These are phyloP conservation scores for Naganishia onofrii DNA, from an alignment of 768 basidiomycete species.

Conservation along the genomic window DNA sequence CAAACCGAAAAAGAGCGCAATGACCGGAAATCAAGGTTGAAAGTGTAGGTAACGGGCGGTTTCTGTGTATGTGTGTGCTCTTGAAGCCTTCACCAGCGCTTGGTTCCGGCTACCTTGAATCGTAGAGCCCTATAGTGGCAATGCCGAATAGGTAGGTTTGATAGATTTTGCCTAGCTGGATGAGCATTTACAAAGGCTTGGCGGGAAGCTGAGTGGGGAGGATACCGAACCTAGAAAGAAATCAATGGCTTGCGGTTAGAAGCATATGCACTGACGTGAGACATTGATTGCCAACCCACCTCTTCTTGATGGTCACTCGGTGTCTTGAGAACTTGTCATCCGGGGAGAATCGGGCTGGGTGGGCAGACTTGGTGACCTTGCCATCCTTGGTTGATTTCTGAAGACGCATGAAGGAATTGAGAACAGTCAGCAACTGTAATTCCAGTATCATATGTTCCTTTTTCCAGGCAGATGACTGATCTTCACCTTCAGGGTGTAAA, in stretches of 20 bases:
- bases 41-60: background rate
- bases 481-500: conserved; percentile 88
- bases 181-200: conserved; percentile 69
- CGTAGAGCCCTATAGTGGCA: background rate
- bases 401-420: background rate
- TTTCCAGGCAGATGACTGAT: background rate
- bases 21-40: background rate
- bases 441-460: background rate
- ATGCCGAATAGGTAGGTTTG: background rate
- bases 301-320: conserved; percentile 93
- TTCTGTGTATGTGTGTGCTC: background rate
- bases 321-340: conserved; percentile 99
- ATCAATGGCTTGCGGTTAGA: background rate
- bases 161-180: conserved; percentile 27
- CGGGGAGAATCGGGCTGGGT: conserved; percentile 97
- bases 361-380: conserved; percentile 88
- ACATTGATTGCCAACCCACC: conserved; percentile 48
- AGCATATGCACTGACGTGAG: background rate
- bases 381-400: conserved; percentile 83
- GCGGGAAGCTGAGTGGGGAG: conserved; percentile 84
- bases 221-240: conserved; percentile 62
- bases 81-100: conserved; percentile 28
- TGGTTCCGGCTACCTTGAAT: conserved; percentile 20
- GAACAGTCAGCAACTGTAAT: conserved; percentile 17
- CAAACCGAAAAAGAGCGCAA: background rate